Conservation (phyloP, 179 eudicot species). For the Gypsophila paniculata region DNA sequence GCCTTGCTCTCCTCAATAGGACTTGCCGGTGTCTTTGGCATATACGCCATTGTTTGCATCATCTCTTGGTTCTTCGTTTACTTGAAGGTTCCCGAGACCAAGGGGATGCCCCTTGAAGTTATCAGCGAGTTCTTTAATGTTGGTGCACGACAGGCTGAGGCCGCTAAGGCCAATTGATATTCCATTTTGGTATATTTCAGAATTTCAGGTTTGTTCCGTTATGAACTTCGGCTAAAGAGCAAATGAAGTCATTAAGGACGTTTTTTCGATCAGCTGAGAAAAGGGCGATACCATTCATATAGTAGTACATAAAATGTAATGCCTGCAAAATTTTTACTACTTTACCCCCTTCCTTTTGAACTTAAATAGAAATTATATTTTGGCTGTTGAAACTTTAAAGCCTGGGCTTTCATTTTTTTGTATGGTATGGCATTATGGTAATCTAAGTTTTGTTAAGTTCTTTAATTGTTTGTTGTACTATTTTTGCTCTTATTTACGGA, state of each 20-base stretch:
- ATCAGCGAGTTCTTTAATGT: slow-evolving; percentile 74
- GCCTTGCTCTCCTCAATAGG: slow-evolving; percentile 63
- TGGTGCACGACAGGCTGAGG: slow-evolving; percentile 59
- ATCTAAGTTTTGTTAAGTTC: too few species aligned
- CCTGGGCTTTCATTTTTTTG: too few species aligned
- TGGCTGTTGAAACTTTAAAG: too few species aligned
- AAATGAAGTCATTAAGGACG: not conserved
- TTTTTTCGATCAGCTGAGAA: not conserved
- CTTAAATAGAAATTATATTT: too few species aligned
- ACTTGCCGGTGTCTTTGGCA: slow-evolving; percentile 67
- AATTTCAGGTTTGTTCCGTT: slow-evolving; percentile 12
- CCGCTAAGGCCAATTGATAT: slow-evolving; percentile 24
- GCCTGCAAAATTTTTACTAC: not conserved
- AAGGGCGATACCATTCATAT: not conserved
- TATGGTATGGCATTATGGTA: too few species aligned
- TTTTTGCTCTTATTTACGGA: not conserved
- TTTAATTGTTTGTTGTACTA: too few species aligned
- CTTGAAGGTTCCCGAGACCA: slow-evolving; percentile 76
- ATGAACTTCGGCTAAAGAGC: slow-evolving; percentile 8
- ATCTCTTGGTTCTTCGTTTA: slow-evolving; percentile 66
- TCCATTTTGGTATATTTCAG: not conserved
- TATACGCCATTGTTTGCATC: slow-evolving; percentile 61
- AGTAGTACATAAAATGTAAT: slow-evolving; percentile 14
- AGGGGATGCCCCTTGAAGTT: slow-evolving; percentile 85
- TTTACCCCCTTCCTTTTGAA: too few species aligned